Conservation (phyloP, 176 grass and related monocot genomes). For the Bonia amplexicaulis region DNA sequence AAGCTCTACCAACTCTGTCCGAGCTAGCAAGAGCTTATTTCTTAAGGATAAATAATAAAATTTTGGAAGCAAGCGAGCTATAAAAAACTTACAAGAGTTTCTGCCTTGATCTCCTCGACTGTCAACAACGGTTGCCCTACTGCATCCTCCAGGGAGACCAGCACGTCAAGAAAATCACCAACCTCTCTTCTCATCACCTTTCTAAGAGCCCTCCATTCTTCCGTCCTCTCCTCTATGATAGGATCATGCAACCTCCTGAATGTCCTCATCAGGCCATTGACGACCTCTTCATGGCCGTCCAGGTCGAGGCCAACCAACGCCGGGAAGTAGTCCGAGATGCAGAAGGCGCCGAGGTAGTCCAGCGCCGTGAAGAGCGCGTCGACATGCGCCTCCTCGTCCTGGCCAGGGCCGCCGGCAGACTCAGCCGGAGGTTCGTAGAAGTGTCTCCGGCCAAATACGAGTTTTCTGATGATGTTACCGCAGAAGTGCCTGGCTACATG, state of each 20-base stretch:
- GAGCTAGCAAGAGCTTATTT: no score
- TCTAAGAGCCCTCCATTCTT: background rate
- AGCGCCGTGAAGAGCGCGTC: background rate
- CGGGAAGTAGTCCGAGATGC: conserved; percentile 30
- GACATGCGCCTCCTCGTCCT: conserved; percentile 24
- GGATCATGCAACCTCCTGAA: conserved; percentile 17
- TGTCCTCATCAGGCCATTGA: background rate
- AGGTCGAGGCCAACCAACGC: conserved; percentile 11
- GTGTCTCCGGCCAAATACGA: conserved; percentile 24
- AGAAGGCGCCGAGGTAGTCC: background rate
- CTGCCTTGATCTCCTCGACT: conserved; percentile 23
- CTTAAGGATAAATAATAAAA: background rate
- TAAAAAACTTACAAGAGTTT: background rate
- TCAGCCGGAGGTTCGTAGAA: background rate
- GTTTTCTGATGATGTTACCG: conserved; percentile 15
- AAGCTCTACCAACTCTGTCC: no score
- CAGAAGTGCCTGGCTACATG: conserved; percentile 19
- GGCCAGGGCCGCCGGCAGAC: background rate
- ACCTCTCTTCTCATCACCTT: background rate
- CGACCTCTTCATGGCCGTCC: conserved; percentile 26
- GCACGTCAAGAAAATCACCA: conserved; percentile 23
- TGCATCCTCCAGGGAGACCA: conserved; percentile 11
- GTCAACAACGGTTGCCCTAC: background rate
- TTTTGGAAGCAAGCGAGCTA: background rate
- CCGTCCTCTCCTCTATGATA: conserved; percentile 4